Evolutionary conservation across 2,329 filamentous ascomycete species (phyloP), one percentile per base, ranked within the genome.

Genomic region (Neopestalotiopsis rosae): DNA sequence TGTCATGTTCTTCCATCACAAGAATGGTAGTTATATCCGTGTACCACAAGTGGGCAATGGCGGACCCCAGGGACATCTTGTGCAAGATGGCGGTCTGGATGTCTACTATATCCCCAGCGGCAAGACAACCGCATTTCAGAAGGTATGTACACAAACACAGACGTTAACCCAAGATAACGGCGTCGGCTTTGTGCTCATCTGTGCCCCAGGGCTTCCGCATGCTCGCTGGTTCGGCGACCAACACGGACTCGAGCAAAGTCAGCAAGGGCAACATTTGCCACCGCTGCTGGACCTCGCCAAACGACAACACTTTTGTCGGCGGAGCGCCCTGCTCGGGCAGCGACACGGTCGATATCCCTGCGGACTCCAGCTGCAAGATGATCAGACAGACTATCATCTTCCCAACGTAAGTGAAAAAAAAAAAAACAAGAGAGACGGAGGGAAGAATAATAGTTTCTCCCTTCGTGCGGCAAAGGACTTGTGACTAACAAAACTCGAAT

Each of bases 351-450:
- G 84, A 81, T 42, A 85, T 87, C 68, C 85, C 85, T 68, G 75
- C 76, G 14, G 76, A 80, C 69, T 78, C 81, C 69, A 78, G 72
- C 67, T 86, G 84, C 81, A 85, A 86, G 79, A 85, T 86, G 81
- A 86, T 86, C 79, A 82, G 84, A 71, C 84, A 85, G 74, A 86
- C 84, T 74, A 83, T 86, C 76, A 85, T 86, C 76, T 86, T 86
- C 79, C 81, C 82, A 5, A 77, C 79, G 79, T 81, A 77, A 74
- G 76, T 74, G 61, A 61, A 12, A 14, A 20, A 30, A 14, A 20
- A 30, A 32, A 14, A 0, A 34, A n/a, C 7, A 28, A 28, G 24
- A 28, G 24, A 28, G 24, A 28, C 4, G 24, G 24, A 28, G 24
- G 24, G 24, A 28, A 28, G 24, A 28, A 28, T 28, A 28, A 28